A percentile compares a stretch with the other conserved stretches of the same genome.
phyloP scores from a whole-genome alignment of 2,329 filamentous ascomycete species.

The Colletotrichum lentis region DNA sequence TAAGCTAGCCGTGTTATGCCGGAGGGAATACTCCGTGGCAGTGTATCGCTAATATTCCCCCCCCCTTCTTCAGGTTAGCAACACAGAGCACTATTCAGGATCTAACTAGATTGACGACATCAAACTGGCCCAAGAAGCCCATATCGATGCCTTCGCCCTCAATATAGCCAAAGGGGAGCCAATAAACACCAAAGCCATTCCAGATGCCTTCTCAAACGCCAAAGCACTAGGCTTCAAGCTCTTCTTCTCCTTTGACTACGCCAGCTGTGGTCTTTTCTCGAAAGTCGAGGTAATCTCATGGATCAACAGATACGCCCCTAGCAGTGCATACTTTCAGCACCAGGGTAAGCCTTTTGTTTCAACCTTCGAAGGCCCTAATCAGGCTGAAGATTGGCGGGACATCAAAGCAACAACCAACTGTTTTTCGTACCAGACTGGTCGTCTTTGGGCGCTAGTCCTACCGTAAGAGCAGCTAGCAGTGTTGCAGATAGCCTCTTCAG shows the following conservation, averaged over 20 bases:
- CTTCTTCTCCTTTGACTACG: slow-evolving; percentile 55
- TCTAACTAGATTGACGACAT: slow-evolving; percentile 14
- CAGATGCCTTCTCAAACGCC: slow-evolving; percentile 22
- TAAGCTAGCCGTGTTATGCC: not conserved
- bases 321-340: slow-evolving; percentile 44
- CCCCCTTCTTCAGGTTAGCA: not conserved
- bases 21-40: no score
- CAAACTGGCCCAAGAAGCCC: slow-evolving; percentile 8
- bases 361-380: slow-evolving; percentile 59
- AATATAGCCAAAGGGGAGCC: slow-evolving; percentile 6
- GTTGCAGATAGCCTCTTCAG: slow-evolving; percentile 49
- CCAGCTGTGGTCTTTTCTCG: slow-evolving; percentile 43
- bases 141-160: slow-evolving; percentile 18
- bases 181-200: not conserved
- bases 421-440: slow-evolving; percentile 60
- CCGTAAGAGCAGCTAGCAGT: slow-evolving; percentile 36
- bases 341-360: slow-evolving; percentile 54
- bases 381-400: slow-evolving; percentile 53
- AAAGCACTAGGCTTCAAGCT: slow-evolving; percentile 43
- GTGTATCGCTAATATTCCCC: not conserved
- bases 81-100: not conserved
- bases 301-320: slow-evolving; percentile 39
- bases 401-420: slow-evolving; percentile 49
- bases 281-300: slow-evolving; percentile 21
- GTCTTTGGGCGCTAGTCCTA: slow-evolving; percentile 47